Evolutionary conservation across 164 flowering plant genomes (phyloP), one percentile per base, ranked within the genome.

Genomic region (Kalanchoe fedtschenkoi): DNA sequence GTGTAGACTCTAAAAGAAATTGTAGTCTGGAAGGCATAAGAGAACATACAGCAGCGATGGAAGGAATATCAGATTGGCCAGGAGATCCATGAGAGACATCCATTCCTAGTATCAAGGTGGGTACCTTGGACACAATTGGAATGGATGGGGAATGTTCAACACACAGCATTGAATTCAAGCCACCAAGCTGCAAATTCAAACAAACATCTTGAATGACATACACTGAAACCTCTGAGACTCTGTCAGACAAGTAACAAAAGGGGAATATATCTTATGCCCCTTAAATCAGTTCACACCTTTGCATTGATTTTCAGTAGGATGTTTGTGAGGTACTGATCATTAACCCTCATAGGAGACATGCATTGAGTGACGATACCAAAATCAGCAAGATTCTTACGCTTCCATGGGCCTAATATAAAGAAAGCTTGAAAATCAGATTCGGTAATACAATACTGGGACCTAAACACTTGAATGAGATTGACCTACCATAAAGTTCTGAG

Each of bases 1-100:
- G 19, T 13, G 28, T 28, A 29, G 4, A 55, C 11, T 37, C 39
- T 15, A 37, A 37, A 37, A 37, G 39, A 8, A 9, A 8, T 37
- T 37, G 11, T 11, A 37, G 13, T 5, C 39, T 37, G 13, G 13
- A 37, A 15, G 13, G 39, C 8, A 5, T 11, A 37, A 55, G 32
- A 55, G 3, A 28, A 55, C 19, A 19, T 68, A 69, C 71, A 35
- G 71, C 72, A 29, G 72, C 68, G 32, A 69, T 69, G 10, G 72
- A 69, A 33, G 72, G 72, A 1, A 65, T 47, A 51, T 69, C 72
- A 13, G 72, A 59, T 14, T 51, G 72, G 8, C 71, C 71, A n/a
- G 71, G 71, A 17, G 71, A 69, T 3, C 71, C 71, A 39, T 69
- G 71, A 1, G 71, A 69, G 0, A 69, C 68, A 38, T 69, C 71